These are phyloP conservation scores for Pichia cactophila DNA, from an alignment of 1,139 yeast genomes.

Conservation along the genomic window DNA sequence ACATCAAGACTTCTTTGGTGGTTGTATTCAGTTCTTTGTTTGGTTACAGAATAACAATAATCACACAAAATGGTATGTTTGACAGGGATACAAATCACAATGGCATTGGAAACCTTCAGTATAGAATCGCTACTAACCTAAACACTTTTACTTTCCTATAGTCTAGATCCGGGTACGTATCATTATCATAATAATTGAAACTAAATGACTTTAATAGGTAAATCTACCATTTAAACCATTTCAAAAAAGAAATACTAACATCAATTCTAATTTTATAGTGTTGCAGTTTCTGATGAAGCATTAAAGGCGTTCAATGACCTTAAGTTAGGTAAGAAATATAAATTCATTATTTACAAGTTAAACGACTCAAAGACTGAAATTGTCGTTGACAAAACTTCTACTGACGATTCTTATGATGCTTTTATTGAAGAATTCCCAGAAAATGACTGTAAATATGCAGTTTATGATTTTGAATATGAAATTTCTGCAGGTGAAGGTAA, in stretches of 20 bases:
- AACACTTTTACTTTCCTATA: conserved; percentile 17
- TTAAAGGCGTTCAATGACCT: conserved; percentile 89
- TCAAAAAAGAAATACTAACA: not conserved
- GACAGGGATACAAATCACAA: not conserved
- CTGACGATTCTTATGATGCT: conserved; percentile 58
- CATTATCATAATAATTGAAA: not conserved
- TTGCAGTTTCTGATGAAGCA: conserved; percentile 93
- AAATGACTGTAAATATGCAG: conserved; percentile 92
- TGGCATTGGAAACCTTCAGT: not conserved
- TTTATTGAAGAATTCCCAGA: conserved; percentile 88
- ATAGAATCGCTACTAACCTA: not conserved
- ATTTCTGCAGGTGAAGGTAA: conserved; percentile 87
- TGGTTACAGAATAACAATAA: not conserved
- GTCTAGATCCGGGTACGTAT: conserved; percentile 66
- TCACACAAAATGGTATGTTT: conserved; percentile 2
- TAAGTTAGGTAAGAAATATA: conserved; percentile 87
- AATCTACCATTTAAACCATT: not conserved
- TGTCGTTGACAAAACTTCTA: conserved; percentile 79
- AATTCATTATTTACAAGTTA: conserved; percentile 72
- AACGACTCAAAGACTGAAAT: conserved; percentile 85
- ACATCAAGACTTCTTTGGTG: not conserved
- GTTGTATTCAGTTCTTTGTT: not conserved
- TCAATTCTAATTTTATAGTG: conserved; percentile 37
- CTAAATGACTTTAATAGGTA: not conserved
- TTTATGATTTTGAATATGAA: conserved; percentile 94